phyloP scores from a whole-genome alignment of 1,284 basidiomycete species.

The Coriolopsis trogii region DNA sequence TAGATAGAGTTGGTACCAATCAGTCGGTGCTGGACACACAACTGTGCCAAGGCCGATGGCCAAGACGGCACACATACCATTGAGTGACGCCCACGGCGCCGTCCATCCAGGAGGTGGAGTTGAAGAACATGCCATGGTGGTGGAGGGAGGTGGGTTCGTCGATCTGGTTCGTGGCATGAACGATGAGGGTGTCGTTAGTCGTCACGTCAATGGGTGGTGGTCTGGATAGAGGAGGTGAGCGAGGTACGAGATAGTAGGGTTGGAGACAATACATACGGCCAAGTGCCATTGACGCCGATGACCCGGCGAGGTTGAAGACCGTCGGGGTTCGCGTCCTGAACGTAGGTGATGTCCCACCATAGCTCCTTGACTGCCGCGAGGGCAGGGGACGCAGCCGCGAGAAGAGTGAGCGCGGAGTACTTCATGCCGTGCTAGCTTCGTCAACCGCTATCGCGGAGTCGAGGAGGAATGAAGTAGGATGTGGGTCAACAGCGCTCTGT shows the following conservation, averaged over 20 bases:
- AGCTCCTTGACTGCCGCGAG: conserved; percentile 64
- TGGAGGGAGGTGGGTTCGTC: conserved; percentile 69
- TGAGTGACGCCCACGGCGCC: conserved; percentile 84
- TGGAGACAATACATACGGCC: conserved; percentile 71
- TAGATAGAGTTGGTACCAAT: not conserved
- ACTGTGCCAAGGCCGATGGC: not conserved
- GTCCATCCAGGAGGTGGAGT: conserved; percentile 84
- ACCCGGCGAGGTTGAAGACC: conserved; percentile 73
- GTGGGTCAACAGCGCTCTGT: conserved; percentile 9
- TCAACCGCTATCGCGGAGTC: not conserved
- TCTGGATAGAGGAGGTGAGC: conserved; percentile 38
- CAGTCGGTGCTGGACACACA: no score
- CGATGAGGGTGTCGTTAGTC: conserved; percentile 69
- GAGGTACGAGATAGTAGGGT: not conserved
- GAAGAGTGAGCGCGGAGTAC: conserved; percentile 33
- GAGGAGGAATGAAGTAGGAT: not conserved
- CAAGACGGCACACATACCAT: conserved; percentile 53
- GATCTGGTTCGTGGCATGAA: conserved; percentile 80
- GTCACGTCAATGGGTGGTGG: conserved; percentile 81
- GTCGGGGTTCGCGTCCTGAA: conserved; percentile 74
- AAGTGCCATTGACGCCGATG: conserved; percentile 87
- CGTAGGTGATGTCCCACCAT: conserved; percentile 85
- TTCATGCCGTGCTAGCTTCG: conserved; percentile 21
- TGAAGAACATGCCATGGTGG: conserved; percentile 95
- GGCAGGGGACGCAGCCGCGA: conserved; percentile 38